These are phyloP conservation scores for Leccinum longicurvipes DNA, from an alignment of 768 basidiomycete species.

Conservation along the genomic window DNA sequence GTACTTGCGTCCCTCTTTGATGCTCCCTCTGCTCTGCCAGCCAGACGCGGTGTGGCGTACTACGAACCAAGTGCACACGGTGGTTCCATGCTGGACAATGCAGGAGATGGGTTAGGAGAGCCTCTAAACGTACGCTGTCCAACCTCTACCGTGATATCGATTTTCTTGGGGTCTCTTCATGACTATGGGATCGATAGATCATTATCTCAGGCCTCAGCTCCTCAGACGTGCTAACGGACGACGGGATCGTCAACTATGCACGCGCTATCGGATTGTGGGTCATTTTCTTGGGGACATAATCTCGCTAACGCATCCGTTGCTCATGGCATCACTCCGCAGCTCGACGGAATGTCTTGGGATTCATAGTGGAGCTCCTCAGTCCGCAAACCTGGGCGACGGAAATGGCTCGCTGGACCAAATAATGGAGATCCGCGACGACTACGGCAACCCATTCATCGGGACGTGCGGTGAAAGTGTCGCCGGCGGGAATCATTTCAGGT, in stretches of 20 bases:
- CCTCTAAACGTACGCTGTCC: conserved; percentile 38
- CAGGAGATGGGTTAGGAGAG: conserved; percentile 38
- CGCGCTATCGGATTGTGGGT: conserved; percentile 59
- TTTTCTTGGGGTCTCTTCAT: too few species aligned
- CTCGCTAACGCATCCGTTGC: conserved; percentile 6
- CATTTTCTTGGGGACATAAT: neutral
- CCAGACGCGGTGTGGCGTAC: conserved; percentile 25
- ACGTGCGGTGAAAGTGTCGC: conserved; percentile 43
- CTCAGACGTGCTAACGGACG: conserved; percentile 49
- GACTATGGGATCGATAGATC: conserved; percentile 31
- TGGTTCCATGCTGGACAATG: conserved; percentile 43
- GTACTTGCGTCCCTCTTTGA: conserved; percentile 1
- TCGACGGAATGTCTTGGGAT: conserved; percentile 39
- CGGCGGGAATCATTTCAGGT: conserved; percentile 50
- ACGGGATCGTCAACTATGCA: conserved; percentile 56
- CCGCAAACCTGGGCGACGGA: conserved; percentile 47
- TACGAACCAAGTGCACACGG: conserved; percentile 33
- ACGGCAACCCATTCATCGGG: conserved; percentile 32
- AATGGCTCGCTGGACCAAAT: conserved; percentile 43
- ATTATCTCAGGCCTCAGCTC: conserved; percentile 66
- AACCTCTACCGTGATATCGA: neutral
- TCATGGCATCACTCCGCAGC: conserved; percentile 13
- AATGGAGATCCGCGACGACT: conserved; percentile 42
- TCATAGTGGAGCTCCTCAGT: conserved; percentile 34
- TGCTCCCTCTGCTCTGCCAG: neutral